Evolutionary conservation across 169 alveolate species (phyloP).

Genomic region (Sarcocystis neurona): DNA sequence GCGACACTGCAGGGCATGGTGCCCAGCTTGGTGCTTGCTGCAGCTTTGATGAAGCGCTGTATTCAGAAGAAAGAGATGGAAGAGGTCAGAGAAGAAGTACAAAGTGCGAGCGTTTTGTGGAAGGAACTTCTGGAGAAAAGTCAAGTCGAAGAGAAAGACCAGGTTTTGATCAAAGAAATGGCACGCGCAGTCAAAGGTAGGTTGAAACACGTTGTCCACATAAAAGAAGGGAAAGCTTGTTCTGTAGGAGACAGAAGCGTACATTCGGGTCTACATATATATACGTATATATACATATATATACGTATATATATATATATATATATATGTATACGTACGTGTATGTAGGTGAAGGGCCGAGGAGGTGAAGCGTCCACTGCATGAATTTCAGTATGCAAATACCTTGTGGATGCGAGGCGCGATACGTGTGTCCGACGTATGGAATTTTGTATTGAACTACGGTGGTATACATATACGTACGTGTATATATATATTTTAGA

Average conservation of each 20-base stretch:
- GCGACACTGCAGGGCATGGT: conserved; percentile 9
- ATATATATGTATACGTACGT: neutral
- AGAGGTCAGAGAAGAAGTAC: conserved; percentile 4
- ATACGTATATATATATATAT: neutral
- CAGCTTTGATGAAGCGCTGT: neutral
- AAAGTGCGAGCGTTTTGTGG: neutral
- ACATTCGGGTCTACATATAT: neutral
- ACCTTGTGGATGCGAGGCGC: too few species aligned
- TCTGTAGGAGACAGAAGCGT: neutral
- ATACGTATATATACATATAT: neutral
- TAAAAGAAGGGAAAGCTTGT: neutral
- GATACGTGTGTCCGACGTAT: too few species aligned
- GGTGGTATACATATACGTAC: neutral
- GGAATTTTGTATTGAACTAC: too few species aligned
- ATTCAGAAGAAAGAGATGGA: neutral
- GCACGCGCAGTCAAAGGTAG: neutral
- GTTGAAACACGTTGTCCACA: neutral
- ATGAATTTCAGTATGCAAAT: too few species aligned
- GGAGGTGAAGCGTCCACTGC: neutral
- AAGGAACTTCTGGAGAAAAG: conserved; percentile 25
- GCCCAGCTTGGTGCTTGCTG: conserved; percentile 8
- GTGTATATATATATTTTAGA: neutral
- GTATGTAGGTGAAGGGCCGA: neutral
- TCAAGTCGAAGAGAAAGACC: conserved; percentile 9
- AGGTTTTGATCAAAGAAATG: conserved; percentile 26